Percentiles rank a stretch among this genome's conserved stretches.
Conservation (phyloP, 176 grass and related monocot genomes). For the Ensete glaucum region DNA sequence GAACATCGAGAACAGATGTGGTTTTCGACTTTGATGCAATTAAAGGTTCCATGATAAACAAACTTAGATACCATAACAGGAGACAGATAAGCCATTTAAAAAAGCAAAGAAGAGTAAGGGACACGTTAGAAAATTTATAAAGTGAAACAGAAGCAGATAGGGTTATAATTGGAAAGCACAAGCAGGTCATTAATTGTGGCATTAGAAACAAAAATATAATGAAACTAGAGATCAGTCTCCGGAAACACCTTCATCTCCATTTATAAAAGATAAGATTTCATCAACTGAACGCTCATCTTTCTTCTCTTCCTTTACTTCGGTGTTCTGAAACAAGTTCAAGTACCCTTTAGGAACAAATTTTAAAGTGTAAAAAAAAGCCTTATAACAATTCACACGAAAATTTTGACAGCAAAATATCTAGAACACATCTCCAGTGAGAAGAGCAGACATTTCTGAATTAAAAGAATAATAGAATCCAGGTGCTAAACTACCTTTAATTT, state of each 20-base stretch:
- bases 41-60: neutral
- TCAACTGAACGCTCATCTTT: slow-evolving; percentile 96
- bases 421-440: slow-evolving; percentile 1
- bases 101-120: neutral
- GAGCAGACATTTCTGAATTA: neutral
- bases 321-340: slow-evolving; percentile 48
- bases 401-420: neutral
- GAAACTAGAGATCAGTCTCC: slow-evolving; percentile 34
- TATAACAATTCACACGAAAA: neutral
- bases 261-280: slow-evolving; percentile 98
- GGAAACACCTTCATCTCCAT: slow-evolving; percentile 93
- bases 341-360: neutral
- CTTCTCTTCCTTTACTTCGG: slow-evolving; percentile 56
- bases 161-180: neutral
- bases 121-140: neutral
- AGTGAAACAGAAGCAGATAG: neutral
- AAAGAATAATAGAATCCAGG: neutral
- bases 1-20: neutral
- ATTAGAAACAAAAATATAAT: neutral
- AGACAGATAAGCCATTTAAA: slow-evolving; percentile 1
- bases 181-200: neutral
- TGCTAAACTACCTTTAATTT: slow-evolving; percentile 58
- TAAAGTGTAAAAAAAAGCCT: neutral
- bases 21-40: neutral
- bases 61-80: neutral